Conservation (phyloP, 768 basidiomycete species). For the Psilocybe tampanensis region DNA sequence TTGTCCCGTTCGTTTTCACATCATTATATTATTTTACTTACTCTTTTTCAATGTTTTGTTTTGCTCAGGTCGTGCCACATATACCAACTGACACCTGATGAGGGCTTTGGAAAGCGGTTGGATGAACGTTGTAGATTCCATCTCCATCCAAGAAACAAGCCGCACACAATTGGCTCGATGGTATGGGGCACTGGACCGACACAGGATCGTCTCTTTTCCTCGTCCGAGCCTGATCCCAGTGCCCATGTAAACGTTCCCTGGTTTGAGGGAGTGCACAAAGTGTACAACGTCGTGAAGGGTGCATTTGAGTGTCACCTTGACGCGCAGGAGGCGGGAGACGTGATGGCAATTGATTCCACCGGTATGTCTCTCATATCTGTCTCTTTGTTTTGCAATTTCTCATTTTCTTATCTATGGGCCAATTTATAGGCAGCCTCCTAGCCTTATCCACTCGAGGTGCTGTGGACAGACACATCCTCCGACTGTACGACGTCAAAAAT, state of each 20-base stretch:
- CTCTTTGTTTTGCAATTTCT: neutral
- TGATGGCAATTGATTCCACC: conserved; percentile 43
- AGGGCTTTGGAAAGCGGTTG: neutral
- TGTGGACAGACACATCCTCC: conserved; percentile 36
- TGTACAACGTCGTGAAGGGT: conserved; percentile 42
- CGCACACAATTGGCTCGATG: conserved; percentile 44
- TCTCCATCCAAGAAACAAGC: conserved; percentile 19
- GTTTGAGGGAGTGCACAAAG: conserved; percentile 48
- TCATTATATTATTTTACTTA: neutral
- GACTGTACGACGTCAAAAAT: conserved; percentile 54
- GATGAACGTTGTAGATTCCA: conserved; percentile 3
- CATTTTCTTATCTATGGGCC: neutral
- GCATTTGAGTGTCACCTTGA: conserved; percentile 37
- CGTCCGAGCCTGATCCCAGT: conserved; percentile 46
- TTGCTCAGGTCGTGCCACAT: conserved; percentile 25
- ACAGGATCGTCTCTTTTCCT: conserved; percentile 49
- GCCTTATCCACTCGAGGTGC: conserved; percentile 36
- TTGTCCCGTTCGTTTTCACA: conserved; percentile 15
- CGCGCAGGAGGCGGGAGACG: conserved; percentile 55
- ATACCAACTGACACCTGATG: conserved; percentile 10
- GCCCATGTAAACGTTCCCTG: conserved; percentile 8
- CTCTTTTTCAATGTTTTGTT: too few species aligned
- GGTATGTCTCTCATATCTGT: conserved; percentile 32
- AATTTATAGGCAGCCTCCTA: conserved; percentile 29
- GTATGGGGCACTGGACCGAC: conserved; percentile 53